Percentiles rank a stretch among this genome's conserved stretches.
These are phyloP conservation scores for Apiotrichum veenhuisii DNA, from an alignment of 1,284 basidiomycete species.

Conservation along the genomic window DNA sequence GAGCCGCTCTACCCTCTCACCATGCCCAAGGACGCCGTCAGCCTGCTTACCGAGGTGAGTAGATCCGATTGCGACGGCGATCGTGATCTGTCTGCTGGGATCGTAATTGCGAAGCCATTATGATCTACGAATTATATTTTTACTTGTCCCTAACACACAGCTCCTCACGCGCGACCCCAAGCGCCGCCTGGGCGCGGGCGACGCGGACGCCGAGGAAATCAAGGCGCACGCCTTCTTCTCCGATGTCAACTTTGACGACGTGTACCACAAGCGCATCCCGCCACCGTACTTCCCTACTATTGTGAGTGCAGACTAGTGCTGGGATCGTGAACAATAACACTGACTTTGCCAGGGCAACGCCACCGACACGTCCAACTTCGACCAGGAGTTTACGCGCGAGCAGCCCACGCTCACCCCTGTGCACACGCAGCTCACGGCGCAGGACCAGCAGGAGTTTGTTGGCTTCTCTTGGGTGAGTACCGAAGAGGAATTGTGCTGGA, in stretches of 20 bases:
- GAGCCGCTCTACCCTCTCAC: constrained; percentile 98
- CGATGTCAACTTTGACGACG: constrained; percentile 94
- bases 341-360: constrained; percentile 32
- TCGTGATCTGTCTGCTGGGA: too few species aligned
- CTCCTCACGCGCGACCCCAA: constrained; percentile 88
- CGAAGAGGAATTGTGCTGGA: too few species aligned
- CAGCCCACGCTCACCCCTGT: constrained; percentile 97
- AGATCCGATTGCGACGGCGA: neutral
- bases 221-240: constrained; percentile 98
- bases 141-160: constrained; percentile 50
- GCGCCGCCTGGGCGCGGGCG: constrained; percentile 88
- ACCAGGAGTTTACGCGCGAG: constrained; percentile 94
- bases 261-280: constrained; percentile 91
- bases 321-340: too few species aligned
- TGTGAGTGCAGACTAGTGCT: constrained; percentile 19
- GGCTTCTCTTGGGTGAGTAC: constrained; percentile 74
- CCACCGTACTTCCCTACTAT: constrained; percentile 97
- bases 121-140: neutral
- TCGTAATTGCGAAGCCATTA: too few species aligned
- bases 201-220: constrained; percentile 93
- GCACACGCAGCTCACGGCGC: constrained; percentile 84
- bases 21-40: constrained; percentile 98
- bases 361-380: constrained; percentile 68
- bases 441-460: constrained; percentile 92
- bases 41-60: constrained; percentile 69